phyloP scores from a whole-genome alignment of 805 yeast species.

The Schwanniomyces occidentalis region DNA sequence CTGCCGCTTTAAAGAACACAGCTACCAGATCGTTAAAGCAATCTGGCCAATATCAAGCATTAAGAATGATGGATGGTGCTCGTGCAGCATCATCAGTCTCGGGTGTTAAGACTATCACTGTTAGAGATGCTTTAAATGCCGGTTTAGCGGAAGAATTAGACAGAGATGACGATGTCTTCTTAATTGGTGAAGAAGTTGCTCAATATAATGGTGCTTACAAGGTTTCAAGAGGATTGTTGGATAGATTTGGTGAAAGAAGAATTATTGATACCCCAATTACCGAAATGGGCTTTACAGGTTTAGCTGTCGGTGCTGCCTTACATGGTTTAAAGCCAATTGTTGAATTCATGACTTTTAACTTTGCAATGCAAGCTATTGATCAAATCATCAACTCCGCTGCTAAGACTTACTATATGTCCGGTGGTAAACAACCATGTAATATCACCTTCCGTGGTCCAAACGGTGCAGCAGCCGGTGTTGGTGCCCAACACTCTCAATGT shows the following conservation, averaged over 20 bases:
- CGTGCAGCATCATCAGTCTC: constrained; percentile 50
- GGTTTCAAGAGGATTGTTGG: constrained; percentile 92
- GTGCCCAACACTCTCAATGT: constrained; percentile 98
- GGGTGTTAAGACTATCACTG: constrained; percentile 70
- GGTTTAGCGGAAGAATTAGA: constrained; percentile 98
- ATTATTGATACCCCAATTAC: constrained; percentile 97
- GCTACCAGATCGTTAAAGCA: constrained; percentile 19
- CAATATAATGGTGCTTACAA: constrained; percentile 99
- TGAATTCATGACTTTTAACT: constrained; percentile 99
- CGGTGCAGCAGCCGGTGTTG: constrained; percentile 99
- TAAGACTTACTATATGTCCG: constrained; percentile 98
- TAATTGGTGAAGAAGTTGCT: constrained; percentile 99
- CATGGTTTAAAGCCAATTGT: constrained; percentile 95
- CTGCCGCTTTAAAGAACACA: constrained; percentile 31
- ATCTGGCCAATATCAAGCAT: constrained; percentile 35
- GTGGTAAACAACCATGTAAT: constrained; percentile 97
- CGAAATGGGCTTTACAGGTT: constrained; percentile 97
- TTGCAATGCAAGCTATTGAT: constrained; percentile 99
- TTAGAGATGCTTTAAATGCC: constrained; percentile 93
- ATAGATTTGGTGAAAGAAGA: constrained; percentile 92
- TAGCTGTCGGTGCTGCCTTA: constrained; percentile 94
- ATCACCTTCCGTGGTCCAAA: constrained; percentile 99
- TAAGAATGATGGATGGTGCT: constrained; percentile 32
- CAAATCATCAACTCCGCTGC: constrained; percentile 98
- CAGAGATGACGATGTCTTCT: constrained; percentile 88